Evolutionary conservation across 2,329 filamentous ascomycete genomes (phyloP), one percentile per base, ranked within the genome.

Genomic region (Orbilia oligospora): DNA sequence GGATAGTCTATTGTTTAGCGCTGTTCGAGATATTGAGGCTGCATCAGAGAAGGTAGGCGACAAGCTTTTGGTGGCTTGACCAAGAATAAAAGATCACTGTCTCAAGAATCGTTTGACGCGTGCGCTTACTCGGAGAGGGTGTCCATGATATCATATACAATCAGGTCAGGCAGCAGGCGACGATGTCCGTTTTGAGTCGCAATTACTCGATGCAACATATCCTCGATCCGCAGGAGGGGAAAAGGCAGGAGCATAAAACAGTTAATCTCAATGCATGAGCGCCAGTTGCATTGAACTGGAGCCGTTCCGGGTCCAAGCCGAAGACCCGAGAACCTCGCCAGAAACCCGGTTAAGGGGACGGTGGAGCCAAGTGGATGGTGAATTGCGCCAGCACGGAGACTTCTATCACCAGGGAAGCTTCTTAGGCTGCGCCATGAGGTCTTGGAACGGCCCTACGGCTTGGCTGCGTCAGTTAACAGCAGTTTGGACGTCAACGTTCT

Each of bases 391-490:
- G 66, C 18, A 36, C 68, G 75, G 68, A 68, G 75, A 68, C 75
- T 78, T 70, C 56, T 38, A 27, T 48, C 46, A 61, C 58, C 38
- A 53, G 41, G 51, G 55, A 76, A 49, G 53, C 53, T 76, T 69
- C 58, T 36, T 63, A 53, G 61, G 63, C 51, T 38, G 33, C 44
- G 68, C 63, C 22, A 41, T 22, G 56, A 41, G 36, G 24, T 56
- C 68, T 72, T 71, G 73, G 73, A 69, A 72, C 63, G 38, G 68
- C 73, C 66, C 63, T 78, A 78, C 49, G 46, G 51, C 73, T 78
- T 78, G 75, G 68, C 68, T 63, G 67, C 61, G 75, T 63, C 64
- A 58, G 61, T 69, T 78, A 49, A 22, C 20, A 46, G 51, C 27
- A 55, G 8, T n/a, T 55, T 55, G 6, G 6, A 18, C 8, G 12